Conservation (phyloP, 306 rosid species). For the Oemleria cerasiformis region DNA sequence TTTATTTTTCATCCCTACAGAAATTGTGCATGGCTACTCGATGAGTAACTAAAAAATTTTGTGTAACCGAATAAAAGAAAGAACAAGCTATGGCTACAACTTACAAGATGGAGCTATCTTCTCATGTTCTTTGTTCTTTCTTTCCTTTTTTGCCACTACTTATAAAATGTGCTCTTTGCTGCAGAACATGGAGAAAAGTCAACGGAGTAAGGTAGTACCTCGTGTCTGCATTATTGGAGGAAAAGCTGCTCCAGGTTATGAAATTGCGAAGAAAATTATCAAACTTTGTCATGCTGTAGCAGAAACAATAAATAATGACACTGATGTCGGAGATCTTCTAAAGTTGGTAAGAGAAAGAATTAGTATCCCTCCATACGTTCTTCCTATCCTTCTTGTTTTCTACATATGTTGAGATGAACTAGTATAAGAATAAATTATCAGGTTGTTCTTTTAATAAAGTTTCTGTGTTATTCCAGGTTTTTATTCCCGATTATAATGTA, state of each 20-base stretch:
- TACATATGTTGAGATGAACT: background rate
- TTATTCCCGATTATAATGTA: slow-evolving; percentile 73
- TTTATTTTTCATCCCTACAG: background rate
- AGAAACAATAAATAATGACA: slow-evolving; percentile 57
- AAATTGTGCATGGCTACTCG: background rate
- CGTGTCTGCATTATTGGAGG: slow-evolving; percentile 83
- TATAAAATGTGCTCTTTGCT: slow-evolving; percentile 16
- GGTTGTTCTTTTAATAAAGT: slow-evolving; percentile 15
- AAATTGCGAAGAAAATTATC: slow-evolving; percentile 65
- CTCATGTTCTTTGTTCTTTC: background rate
- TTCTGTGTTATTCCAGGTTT: slow-evolving; percentile 47
- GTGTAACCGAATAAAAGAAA: too few species aligned
- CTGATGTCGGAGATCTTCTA: slow-evolving; percentile 63
- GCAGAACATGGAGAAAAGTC: slow-evolving; percentile 60
- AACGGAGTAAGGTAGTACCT: slow-evolving; percentile 58
- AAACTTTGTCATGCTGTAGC: slow-evolving; percentile 68
- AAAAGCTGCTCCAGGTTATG: slow-evolving; percentile 80
- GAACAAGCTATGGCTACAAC: too few species aligned
- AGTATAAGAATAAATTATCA: background rate
- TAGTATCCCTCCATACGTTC: slow-evolving; percentile 10
- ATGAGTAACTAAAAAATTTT: too few species aligned
- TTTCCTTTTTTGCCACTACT: slow-evolving; percentile 2
- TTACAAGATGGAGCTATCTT: background rate
- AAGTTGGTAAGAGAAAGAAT: slow-evolving; percentile 39
- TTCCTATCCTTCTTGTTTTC: slow-evolving; percentile 6